Base-by-base conservation (phyloP, 805 yeast species). In the Starmera caribaea region DNA sequence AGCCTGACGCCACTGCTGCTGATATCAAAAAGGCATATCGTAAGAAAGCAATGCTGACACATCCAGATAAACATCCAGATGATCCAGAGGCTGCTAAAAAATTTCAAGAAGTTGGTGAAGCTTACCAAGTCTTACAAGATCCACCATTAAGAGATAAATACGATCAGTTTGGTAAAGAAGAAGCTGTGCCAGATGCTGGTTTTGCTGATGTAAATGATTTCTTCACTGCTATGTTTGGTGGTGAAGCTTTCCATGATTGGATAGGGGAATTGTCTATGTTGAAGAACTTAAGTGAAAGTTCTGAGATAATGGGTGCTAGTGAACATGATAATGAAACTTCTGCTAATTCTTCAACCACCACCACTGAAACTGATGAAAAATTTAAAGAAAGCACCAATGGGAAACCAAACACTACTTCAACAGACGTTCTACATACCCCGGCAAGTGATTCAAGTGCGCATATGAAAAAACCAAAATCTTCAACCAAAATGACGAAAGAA, bases 11-110 rank as follows among this genome's bases (percentile, higher is more conserved):
- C 15, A 71, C 83, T 0, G 79, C 79, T 5, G 66, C 74, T 10
- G 95, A 92, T 47, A 85, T 92, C 61, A 92, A 92, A 62, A 87
- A 87, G 58, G 95, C 97, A 0, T 92, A 92, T 61, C 73, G 98
- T 45, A 84, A 83, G 58, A 78, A 79, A 59, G 97, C 97, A 8
- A 82, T 90, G 61, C 70, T 68, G 42, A 83, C 85, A 38, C 98
- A 90, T 59, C 98, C 98, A 1, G 98, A 92, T 59, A 92, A 92
- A 66, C 87, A 90, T 55, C 96, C 95, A n/a, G 79, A 83, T 53
- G 95, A 92, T 57, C 94, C 92, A 32, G 73, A 75, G 11, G 98
- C 98, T 13, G 87, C 90, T 12, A 76, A 73, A 38, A 79, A 81
- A 51, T 92, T 92, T 62, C 96, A 92, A 61, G 84, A 74, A 41